A percentile compares a stretch with the other conserved stretches of the same genome.
phyloP scores from a whole-genome alignment of 2,329 filamentous ascomycete species.

The Xylariales sp. region DNA sequence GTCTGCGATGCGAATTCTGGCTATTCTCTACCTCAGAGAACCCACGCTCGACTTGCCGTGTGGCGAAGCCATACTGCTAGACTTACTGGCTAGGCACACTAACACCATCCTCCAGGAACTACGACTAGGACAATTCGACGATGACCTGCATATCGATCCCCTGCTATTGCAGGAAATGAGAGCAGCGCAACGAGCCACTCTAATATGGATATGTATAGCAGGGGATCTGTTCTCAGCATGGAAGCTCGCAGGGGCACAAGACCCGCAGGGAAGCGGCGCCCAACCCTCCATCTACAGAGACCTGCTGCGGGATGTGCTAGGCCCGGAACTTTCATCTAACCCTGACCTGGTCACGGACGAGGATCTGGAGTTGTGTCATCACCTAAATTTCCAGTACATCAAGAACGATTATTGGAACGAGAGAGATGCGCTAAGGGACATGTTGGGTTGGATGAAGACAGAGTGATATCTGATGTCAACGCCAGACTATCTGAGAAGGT shows the following conservation, averaged over 20 bases:
- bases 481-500: neutral
- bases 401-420: neutral
- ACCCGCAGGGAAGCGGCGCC: too few relatives aligned
- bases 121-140: neutral
- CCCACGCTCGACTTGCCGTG: constrained; percentile 10
- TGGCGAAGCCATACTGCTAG: constrained; percentile 3
- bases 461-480: neutral
- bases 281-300: neutral
- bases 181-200: constrained; percentile 2
- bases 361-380: constrained; percentile 7
- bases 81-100: constrained; percentile 1
- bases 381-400: constrained; percentile 1
- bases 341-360: constrained; percentile 7
- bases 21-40: constrained; percentile 7
- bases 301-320: constrained; percentile 2
- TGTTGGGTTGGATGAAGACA: neutral
- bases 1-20: constrained; percentile 8
- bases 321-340: neutral
- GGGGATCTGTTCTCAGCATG: constrained; percentile 1
- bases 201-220: constrained; percentile 10
- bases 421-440: neutral
- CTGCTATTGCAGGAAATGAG: constrained; percentile 2
- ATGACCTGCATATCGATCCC: constrained; percentile 6
- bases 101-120: neutral
- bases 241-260: neutral